A percentile compares a stretch with the other conserved stretches of the same genome.
These are phyloP conservation scores for Eutypella sp. DNA, from an alignment of 2,329 filamentous ascomycete genomes.

Conservation along the genomic window DNA sequence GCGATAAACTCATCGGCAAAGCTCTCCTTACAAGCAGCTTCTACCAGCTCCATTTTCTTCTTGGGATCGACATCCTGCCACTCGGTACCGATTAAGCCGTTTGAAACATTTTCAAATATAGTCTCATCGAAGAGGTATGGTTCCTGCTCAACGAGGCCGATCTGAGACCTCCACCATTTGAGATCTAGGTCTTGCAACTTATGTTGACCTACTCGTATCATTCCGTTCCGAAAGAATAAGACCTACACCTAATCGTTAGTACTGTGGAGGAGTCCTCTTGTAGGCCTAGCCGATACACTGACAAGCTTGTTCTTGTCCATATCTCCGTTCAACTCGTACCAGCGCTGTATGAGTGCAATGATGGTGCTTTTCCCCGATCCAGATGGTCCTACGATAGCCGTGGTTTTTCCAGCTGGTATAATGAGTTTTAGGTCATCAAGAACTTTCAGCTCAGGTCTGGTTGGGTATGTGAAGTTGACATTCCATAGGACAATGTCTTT, in stretches of 20 bases:
- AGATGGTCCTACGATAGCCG: conserved; percentile 68
- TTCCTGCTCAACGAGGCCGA: conserved; percentile 64
- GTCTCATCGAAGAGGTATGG: conserved; percentile 63
- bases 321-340: conserved; percentile 56
- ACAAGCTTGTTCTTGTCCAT: conserved; percentile 31
- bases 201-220: conserved; percentile 48
- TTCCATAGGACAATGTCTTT: conserved; percentile 56
- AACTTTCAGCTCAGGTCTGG: conserved; percentile 57
- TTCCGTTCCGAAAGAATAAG: conserved; percentile 36
- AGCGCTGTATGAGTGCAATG: conserved; percentile 64
- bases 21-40: conserved; percentile 51
- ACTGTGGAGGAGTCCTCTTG: background rate
- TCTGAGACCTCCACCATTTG: conserved; percentile 58
- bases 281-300: conserved; percentile 2
- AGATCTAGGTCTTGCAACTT: conserved; percentile 54
- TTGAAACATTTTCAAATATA: conserved; percentile 58
- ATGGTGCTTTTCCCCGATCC: conserved; percentile 73
- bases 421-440: conserved; percentile 53
- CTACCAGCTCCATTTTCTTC: conserved; percentile 41
- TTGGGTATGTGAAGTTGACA: conserved; percentile 68
- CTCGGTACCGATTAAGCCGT: conserved; percentile 49
- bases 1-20: conserved; percentile 56
- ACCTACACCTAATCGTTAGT: conserved; percentile 11
- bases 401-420: conserved; percentile 62
- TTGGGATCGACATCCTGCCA: conserved; percentile 46